Conservation (phyloP, 2,329 filamentous ascomycete species). For the Lecanoromycetidae sp. region DNA sequence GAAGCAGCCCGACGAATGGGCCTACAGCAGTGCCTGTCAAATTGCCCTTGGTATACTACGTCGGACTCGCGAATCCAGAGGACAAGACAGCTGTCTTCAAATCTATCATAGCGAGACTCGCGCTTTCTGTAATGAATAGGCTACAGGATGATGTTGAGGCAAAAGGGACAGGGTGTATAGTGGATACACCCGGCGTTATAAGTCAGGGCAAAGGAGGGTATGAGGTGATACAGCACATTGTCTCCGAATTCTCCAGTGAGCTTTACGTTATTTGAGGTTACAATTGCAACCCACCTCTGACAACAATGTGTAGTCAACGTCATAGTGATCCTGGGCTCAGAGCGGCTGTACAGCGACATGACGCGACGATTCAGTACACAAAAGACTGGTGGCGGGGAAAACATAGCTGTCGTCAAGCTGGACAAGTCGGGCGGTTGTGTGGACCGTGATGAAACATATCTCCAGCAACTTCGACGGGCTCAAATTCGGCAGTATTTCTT, state of each 20-base stretch:
- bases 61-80: constrained; percentile 60
- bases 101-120: constrained; percentile 61
- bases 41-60: constrained; percentile 81
- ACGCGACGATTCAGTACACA: constrained; percentile 51
- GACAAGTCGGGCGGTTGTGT: constrained; percentile 79
- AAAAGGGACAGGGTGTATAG: constrained; percentile 63
- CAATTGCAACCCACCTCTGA: constrained; percentile 17
- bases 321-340: constrained; percentile 70
- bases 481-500: constrained; percentile 92
- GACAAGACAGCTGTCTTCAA: constrained; percentile 63
- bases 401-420: constrained; percentile 63
- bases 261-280: constrained; percentile 16
- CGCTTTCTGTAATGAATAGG: constrained; percentile 63
- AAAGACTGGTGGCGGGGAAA: constrained; percentile 46
- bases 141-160: constrained; percentile 63
- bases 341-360: constrained; percentile 63
- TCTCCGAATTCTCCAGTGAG: constrained; percentile 53
- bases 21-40: constrained; percentile 83
- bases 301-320: constrained; percentile 49
- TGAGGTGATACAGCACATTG: constrained; percentile 70
- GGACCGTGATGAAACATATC: constrained; percentile 59
- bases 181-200: constrained; percentile 67
- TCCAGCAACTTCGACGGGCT: constrained; percentile 61
- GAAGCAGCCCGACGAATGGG: constrained; percentile 78
- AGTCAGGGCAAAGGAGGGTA: constrained; percentile 54